Evolutionary conservation across 371 early-diverging fungal species (phyloP).

Genomic region (Lichtheimia ornata): DNA sequence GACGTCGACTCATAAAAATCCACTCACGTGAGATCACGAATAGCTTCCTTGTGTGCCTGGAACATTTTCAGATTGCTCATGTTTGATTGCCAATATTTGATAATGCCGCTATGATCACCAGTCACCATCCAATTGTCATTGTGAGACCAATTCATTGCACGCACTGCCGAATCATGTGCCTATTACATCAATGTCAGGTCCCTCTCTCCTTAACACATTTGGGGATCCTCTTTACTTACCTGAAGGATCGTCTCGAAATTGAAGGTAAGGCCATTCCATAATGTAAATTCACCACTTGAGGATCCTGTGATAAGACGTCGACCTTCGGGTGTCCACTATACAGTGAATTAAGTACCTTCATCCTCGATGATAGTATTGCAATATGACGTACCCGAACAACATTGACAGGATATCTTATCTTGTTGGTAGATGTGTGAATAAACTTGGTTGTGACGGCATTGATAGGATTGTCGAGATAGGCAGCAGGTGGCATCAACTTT

Average conservation of each 20-base stretch:
- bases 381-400: constrained; percentile 77
- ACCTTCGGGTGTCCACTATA: constrained; percentile 98
- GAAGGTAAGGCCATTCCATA: constrained; percentile 99
- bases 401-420: constrained; percentile 95
- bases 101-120: constrained; percentile 93
- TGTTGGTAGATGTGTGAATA: constrained; percentile 98
- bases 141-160: constrained; percentile 98
- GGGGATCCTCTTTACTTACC: constrained; percentile 38
- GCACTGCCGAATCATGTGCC: constrained; percentile 95
- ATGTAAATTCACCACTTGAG: constrained; percentile 98
- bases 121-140: constrained; percentile 97
- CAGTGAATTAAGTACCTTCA: neutral
- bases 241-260: constrained; percentile 99
- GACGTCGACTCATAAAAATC: too few relatives aligned
- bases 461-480: constrained; percentile 76
- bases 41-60: constrained; percentile 92
- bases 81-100: constrained; percentile 99
- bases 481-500: constrained; percentile 78
- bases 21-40: constrained; percentile 84
- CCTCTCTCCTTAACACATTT: neutral
- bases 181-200: constrained; percentile 17
- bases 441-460: constrained; percentile 90
- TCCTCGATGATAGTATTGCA: neutral
- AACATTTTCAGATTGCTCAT: constrained; percentile 98
- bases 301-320: constrained; percentile 97